phyloP scores from a whole-genome alignment of 805 yeast species.

The Candida railenensis region DNA sequence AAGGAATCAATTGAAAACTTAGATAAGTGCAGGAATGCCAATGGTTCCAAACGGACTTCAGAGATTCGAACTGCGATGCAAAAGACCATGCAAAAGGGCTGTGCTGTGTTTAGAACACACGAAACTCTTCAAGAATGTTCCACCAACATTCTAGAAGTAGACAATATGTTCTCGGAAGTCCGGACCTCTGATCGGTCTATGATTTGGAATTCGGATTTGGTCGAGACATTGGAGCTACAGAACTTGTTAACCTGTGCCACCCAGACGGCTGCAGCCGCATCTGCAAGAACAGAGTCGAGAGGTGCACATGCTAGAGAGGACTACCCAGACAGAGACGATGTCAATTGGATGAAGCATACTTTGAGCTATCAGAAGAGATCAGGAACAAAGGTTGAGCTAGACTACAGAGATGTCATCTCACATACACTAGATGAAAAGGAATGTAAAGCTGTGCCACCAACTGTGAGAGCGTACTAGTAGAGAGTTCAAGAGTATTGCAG shows the following conservation, averaged over 20 bases:
- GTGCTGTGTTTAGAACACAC: slow-evolving; percentile 95
- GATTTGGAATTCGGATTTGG: slow-evolving; percentile 98
- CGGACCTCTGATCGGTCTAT: slow-evolving; percentile 93
- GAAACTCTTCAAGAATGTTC: slow-evolving; percentile 92
- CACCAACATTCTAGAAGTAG: slow-evolving; percentile 68
- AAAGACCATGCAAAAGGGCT: slow-evolving; percentile 92
- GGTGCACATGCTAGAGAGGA: slow-evolving; percentile 99
- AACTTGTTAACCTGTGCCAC: slow-evolving; percentile 95
- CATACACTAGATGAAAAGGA: slow-evolving; percentile 87
- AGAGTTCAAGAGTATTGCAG: too few relatives aligned
- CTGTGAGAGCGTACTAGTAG: slow-evolving; percentile 90
- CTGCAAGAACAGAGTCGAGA: slow-evolving; percentile 94
- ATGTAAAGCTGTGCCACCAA: slow-evolving; percentile 96
- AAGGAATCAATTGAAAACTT: slow-evolving; percentile 85
- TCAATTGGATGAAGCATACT: slow-evolving; percentile 96
- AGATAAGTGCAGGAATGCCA: slow-evolving; percentile 82
- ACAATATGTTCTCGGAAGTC: slow-evolving; percentile 68
- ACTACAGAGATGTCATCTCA: slow-evolving; percentile 81
- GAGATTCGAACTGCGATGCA: slow-evolving; percentile 91
- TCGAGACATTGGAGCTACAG: slow-evolving; percentile 93
- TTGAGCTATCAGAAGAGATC: slow-evolving; percentile 80
- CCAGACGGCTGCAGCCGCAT: slow-evolving; percentile 93
- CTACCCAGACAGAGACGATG: slow-evolving; percentile 93
- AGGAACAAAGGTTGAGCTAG: slow-evolving; percentile 71
- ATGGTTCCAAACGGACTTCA: slow-evolving; percentile 81